phyloP scores from a whole-genome alignment of 768 basidiomycete genomes.

The Kwoniella mangroviensis region DNA sequence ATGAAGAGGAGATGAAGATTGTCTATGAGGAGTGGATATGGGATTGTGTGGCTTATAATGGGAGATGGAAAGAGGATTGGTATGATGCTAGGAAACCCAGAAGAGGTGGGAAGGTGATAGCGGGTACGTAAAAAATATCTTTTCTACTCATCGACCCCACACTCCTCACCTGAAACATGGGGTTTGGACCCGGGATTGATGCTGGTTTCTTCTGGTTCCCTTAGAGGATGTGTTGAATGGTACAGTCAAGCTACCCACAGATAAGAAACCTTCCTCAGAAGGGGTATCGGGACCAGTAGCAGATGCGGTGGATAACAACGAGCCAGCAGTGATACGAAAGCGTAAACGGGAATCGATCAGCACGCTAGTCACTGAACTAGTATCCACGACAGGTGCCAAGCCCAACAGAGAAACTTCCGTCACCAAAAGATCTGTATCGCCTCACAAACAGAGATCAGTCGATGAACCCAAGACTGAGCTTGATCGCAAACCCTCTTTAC shows the following conservation, averaged over 20 bases:
- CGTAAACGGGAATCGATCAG: conserved; percentile 37
- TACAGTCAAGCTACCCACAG: conserved; percentile 1
- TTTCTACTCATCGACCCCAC: background rate
- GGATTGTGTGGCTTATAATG: conserved; percentile 81
- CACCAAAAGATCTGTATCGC: conserved; percentile 1
- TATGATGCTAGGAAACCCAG: conserved; percentile 51
- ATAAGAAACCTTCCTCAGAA: conserved; percentile 17
- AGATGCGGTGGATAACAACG: conserved; percentile 24
- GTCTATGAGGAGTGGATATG: conserved; percentile 98
- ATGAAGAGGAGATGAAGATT: conserved; percentile 66
- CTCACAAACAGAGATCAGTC: background rate
- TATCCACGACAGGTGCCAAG: conserved; percentile 33
- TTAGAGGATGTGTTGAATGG: conserved; percentile 48
- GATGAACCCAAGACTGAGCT: background rate
- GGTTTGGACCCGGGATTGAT: background rate
- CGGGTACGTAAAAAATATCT: conserved; percentile 32
- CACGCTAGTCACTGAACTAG: conserved; percentile 45
- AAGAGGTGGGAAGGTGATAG: conserved; percentile 28
- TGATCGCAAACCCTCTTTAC: conserved; percentile 39
- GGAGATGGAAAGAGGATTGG: conserved; percentile 58
- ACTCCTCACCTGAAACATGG: background rate
- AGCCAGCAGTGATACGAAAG: conserved; percentile 49
- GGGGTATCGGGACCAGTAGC: conserved; percentile 4
- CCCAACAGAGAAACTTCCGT: background rate
- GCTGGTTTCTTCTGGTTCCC: background rate